phyloP scores from a whole-genome alignment of 352 stramenopile genomes.

The Aphanomyces invadans region DNA sequence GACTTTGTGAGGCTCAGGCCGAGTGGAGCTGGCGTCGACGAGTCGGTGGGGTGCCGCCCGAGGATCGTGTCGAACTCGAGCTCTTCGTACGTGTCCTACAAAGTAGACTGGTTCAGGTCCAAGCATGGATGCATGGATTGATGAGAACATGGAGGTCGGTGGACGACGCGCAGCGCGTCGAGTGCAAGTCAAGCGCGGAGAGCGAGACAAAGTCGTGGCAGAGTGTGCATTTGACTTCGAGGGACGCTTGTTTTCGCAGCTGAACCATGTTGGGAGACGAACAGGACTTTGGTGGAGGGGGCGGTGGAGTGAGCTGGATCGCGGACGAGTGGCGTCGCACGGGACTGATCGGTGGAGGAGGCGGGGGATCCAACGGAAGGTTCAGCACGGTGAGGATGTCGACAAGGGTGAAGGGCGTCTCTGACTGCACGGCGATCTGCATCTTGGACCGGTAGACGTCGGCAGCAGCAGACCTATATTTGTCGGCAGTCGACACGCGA shows the following conservation, averaged over 20 bases:
- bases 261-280: background rate
- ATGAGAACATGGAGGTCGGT: background rate
- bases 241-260: slow-evolving; percentile 13
- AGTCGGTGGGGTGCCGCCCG: background rate
- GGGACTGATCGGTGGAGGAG: background rate
- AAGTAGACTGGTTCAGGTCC: too few relatives aligned
- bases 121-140: background rate
- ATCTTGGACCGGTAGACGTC: slow-evolving; percentile 45
- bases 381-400: slow-evolving; percentile 20
- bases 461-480: slow-evolving; percentile 59
- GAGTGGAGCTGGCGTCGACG: slow-evolving; percentile 28
- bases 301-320: background rate
- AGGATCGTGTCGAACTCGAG: slow-evolving; percentile 14
- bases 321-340: slow-evolving; percentile 5
- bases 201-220: slow-evolving; percentile 43
- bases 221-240: slow-evolving; percentile 61
- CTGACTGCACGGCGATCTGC: background rate
- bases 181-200: slow-evolving; percentile 52
- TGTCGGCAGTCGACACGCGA: slow-evolving; percentile 42
- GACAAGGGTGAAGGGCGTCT: slow-evolving; percentile 10
- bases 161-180: slow-evolving; percentile 38
- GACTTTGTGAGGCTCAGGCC: slow-evolving; percentile 70
- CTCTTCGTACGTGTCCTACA: slow-evolving; percentile 16
- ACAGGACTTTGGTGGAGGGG: too few relatives aligned
- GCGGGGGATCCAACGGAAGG: slow-evolving; percentile 3